Percentiles rank a stretch among this genome's conserved stretches.
Evolutionary conservation across 2,329 filamentous ascomycete species (phyloP).

Genomic region (Colletotrichum sp.): DNA sequence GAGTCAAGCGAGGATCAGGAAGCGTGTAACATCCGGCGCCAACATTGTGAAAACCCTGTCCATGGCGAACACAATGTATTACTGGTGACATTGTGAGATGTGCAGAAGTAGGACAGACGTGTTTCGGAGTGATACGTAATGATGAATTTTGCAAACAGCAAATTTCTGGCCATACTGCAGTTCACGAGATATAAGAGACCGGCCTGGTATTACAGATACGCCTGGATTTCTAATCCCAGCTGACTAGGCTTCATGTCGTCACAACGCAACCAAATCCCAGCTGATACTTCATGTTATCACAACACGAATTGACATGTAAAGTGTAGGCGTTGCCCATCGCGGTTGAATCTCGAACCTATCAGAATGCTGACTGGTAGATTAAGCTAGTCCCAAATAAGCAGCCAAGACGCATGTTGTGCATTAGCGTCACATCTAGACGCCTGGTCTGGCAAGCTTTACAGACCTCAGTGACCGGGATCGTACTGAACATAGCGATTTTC

Average conservation of each 20-base stretch:
- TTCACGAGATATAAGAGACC: background rate
- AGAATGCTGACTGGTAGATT: fast-evolving
- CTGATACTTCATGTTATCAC: background rate
- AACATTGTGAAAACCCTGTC: background rate
- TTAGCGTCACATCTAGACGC: background rate
- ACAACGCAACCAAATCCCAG: fast-evolving
- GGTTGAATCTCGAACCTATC: background rate
- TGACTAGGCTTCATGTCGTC: background rate
- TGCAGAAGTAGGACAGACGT: background rate
- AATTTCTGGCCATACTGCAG: background rate
- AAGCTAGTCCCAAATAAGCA: background rate
- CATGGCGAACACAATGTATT: background rate
- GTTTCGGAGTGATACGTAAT: background rate
- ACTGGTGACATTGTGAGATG: background rate
- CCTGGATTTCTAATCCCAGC: background rate
- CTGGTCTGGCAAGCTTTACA: background rate
- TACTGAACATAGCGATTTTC: background rate
- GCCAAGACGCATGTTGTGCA: background rate
- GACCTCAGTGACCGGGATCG: background rate
- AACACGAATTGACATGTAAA: background rate
- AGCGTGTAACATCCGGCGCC: background rate
- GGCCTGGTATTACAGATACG: background rate
- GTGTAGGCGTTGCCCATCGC: background rate
- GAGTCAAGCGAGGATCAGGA: background rate
- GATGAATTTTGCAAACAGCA: fast-evolving